Percentiles rank a stretch among this genome's conserved stretches.
These are phyloP conservation scores for Erythrophleum ivorense DNA, from an alignment of 331 rosid species.

Conservation along the genomic window DNA sequence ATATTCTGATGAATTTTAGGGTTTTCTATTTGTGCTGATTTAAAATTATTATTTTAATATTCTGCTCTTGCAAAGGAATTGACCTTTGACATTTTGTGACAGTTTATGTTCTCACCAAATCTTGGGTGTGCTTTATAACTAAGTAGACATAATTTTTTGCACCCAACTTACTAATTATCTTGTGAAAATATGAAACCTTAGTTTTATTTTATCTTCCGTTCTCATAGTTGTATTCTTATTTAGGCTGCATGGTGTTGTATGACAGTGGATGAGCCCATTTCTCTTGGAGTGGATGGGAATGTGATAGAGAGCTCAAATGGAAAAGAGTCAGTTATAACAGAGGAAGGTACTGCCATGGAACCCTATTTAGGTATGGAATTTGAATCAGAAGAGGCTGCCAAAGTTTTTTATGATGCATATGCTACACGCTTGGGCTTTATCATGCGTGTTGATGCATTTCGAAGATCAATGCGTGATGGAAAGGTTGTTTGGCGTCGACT, in stretches of 20 bases:
- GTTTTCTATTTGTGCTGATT: neutral
- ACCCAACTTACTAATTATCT: neutral
- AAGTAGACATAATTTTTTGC: neutral
- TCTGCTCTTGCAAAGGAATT: neutral
- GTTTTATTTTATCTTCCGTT: neutral
- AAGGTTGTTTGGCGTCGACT: slow-evolving; percentile 2
- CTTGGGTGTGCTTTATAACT: neutral
- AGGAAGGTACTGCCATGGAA: neutral
- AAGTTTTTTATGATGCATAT: slow-evolving; percentile 1
- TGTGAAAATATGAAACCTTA: neutral
- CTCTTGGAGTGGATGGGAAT: neutral
- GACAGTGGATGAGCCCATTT: neutral
- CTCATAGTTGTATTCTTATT: neutral
- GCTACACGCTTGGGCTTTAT: neutral
- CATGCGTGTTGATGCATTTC: neutral
- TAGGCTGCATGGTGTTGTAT: neutral
- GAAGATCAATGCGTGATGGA: neutral
- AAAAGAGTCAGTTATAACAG: neutral
- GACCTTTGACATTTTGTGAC: neutral
- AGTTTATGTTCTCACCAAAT: neutral
- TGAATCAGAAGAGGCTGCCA: slow-evolving; percentile 2
- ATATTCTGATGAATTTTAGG: neutral
- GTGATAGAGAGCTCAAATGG: neutral
- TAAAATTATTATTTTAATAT: too few species aligned
- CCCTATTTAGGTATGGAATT: neutral